Evolutionary conservation across 176 grass and related monocot genomes (phyloP).

Genomic region (Themeda triandra): DNA sequence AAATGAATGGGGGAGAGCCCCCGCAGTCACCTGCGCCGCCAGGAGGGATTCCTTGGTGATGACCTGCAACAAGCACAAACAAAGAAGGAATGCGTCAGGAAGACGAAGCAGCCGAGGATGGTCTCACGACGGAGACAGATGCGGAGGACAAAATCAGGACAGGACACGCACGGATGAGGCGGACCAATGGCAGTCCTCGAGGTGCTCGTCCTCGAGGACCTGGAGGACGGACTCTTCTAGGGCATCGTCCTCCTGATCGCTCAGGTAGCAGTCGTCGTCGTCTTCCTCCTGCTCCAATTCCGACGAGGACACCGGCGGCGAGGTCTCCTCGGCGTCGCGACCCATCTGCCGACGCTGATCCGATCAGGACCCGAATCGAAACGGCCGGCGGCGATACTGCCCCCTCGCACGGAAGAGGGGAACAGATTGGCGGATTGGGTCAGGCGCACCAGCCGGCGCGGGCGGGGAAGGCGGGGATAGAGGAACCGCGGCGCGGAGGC

Average conservation of each 20-base stretch:
- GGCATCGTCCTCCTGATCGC: constrained; percentile 75
- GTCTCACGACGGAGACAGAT: background rate
- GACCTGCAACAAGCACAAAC: constrained; percentile 54
- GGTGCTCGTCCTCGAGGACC: constrained; percentile 59
- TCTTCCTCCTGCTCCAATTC: constrained; percentile 76
- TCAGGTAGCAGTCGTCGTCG: constrained; percentile 72
- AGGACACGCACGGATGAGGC: constrained; percentile 44
- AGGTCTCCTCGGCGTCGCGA: constrained; percentile 38
- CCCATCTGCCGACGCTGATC: constrained; percentile 38
- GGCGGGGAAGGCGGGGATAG: background rate
- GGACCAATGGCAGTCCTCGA: constrained; percentile 81
- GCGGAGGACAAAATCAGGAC: background rate
- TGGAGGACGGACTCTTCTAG: constrained; percentile 78
- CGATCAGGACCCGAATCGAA: constrained; percentile 39
- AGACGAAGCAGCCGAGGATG: background rate
- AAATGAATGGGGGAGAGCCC: constrained; percentile 16
- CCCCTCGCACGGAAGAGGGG: background rate
- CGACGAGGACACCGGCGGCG: constrained; percentile 29
- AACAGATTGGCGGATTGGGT: constrained; percentile 1
- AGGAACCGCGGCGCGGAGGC: background rate
- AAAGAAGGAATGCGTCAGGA: constrained; percentile 27
- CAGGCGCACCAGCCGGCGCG: background rate
- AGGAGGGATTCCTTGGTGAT: constrained; percentile 92
- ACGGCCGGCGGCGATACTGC: background rate
- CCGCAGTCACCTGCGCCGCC: constrained; percentile 67